Base-by-base conservation (phyloP, 495 filamentous ascomycete species). In the Xylaria cubensis region DNA sequence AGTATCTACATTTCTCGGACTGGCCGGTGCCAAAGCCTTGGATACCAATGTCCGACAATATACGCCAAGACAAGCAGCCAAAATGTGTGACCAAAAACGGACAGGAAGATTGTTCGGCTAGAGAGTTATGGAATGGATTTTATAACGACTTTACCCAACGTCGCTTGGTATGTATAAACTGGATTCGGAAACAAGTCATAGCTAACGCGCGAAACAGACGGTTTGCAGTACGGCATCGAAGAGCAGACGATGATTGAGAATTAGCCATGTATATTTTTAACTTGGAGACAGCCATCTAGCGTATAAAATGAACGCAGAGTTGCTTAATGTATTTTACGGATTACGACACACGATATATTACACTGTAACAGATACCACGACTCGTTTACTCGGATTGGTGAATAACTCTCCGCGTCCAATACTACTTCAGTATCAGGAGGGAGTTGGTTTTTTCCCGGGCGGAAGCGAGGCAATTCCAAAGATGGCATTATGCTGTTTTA, bases 11-110 rank as follows among this genome's bases (percentile, higher is more conserved):
- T 80, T 95, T 97, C 75, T 91, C 88, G 3, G 93, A 96, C 75
- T 92, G 90, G 89, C 93, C 93, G 4, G 73, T 94, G 53, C 92
- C 92, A 4, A 95, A 95, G 78, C 92, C 92, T 0, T 94, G 92
- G 92, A 79, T 92, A 24, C 85, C 87, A 79, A 90, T 86, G 85
- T 82, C 88, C 26, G 84, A 87, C 44, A 79, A 85, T 17, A 74
- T 86, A 69, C 75, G 92, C 29, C 79, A 83, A 4, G 83, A 87
- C 36, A 85, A 88, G 72, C 88, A 92, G 76, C 90, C 91, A 53
- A 86, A 88, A 64, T 84, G 86, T 51, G 67, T 39, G 3, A 46
- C 78, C 74, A 64, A 84, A 80, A 61, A 85, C 78, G 64, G 84
- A 73, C 68, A 74, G 73, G 75, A 82, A 74, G 84, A 87, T 19